A percentile compares a stretch with the other conserved stretches of the same genome.
Evolutionary conservation across 805 yeast species (phyloP).

Genomic region (Candida oleophila): DNA sequence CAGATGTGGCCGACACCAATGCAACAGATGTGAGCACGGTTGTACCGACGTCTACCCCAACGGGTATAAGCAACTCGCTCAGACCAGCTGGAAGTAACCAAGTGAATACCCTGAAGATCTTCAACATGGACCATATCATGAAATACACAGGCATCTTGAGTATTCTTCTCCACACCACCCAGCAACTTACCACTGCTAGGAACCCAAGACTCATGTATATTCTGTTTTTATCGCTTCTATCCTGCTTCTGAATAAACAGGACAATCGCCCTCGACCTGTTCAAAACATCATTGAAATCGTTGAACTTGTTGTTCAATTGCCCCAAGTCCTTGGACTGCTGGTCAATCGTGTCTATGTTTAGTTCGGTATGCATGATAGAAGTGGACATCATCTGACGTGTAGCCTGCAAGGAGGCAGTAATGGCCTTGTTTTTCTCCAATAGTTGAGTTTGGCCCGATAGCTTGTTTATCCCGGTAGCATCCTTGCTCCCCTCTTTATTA

Average conservation of each 20-base stretch:
- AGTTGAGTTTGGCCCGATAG: slow-evolving; percentile 39
- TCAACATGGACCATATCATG: slow-evolving; percentile 47
- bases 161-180: slow-evolving; percentile 52
- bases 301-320: slow-evolving; percentile 41
- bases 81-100: slow-evolving; percentile 14
- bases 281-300: slow-evolving; percentile 40
- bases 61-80: not conserved
- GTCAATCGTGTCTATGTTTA: slow-evolving; percentile 47
- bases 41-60: no score
- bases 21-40: slow-evolving; percentile 2
- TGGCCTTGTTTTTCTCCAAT: slow-evolving; percentile 44
- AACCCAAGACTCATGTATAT: slow-evolving; percentile 49
- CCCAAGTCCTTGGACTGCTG: slow-evolving; percentile 44
- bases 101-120: slow-evolving; percentile 26
- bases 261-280: slow-evolving; percentile 46
- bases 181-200: slow-evolving; percentile 42
- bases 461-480: slow-evolving; percentile 11
- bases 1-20: not conserved
- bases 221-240: slow-evolving; percentile 45
- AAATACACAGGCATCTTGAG: slow-evolving; percentile 44
- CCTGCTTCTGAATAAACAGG: slow-evolving; percentile 51
- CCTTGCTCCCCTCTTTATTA: not conserved
- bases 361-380: slow-evolving; percentile 50
- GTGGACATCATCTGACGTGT: slow-evolving; percentile 49
- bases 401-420: slow-evolving; percentile 47